These are phyloP conservation scores for Colletotrichum salicis DNA, from an alignment of 2,329 filamentous ascomycete species.

Conservation along the genomic window DNA sequence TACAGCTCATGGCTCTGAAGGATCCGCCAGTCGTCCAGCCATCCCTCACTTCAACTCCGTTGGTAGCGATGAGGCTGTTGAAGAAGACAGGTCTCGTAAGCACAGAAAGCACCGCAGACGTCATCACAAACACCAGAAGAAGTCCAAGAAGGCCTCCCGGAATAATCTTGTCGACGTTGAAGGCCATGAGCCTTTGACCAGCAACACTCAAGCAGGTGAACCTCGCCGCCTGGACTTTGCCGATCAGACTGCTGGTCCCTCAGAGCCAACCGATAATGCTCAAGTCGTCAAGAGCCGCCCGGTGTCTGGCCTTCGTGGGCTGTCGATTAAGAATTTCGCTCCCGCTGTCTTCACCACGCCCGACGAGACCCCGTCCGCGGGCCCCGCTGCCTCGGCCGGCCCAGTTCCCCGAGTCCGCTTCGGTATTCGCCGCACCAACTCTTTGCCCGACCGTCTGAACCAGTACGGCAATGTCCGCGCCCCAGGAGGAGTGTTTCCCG, in stretches of 20 bases:
- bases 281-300: constrained; percentile 45
- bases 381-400: constrained; percentile 44
- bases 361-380: constrained; percentile 35
- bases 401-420: constrained; percentile 68
- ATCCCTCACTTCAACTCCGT: constrained; percentile 50
- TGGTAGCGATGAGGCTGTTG: constrained; percentile 55
- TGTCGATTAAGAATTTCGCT: constrained; percentile 75
- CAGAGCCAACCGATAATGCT: constrained; percentile 43
- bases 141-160: constrained; percentile 57
- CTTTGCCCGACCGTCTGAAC: constrained; percentile 76
- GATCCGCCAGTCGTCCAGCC: constrained; percentile 49
- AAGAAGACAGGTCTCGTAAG: constrained; percentile 54
- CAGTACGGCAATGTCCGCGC: constrained; percentile 52
- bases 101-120: constrained; percentile 50
- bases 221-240: constrained; percentile 71
- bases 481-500: constrained; percentile 61
- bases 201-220: constrained; percentile 49
- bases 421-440: constrained; percentile 78
- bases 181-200: constrained; percentile 45
- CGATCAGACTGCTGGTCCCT: constrained; percentile 44
- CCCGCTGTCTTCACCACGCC: constrained; percentile 72
- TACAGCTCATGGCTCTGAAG: constrained; percentile 51
- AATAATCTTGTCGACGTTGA: constrained; percentile 44
- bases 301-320: constrained; percentile 65
- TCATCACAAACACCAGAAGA: constrained; percentile 51